Conservation (phyloP, 2,329 filamentous ascomycete genomes). For the Hypoxylon sp. region DNA sequence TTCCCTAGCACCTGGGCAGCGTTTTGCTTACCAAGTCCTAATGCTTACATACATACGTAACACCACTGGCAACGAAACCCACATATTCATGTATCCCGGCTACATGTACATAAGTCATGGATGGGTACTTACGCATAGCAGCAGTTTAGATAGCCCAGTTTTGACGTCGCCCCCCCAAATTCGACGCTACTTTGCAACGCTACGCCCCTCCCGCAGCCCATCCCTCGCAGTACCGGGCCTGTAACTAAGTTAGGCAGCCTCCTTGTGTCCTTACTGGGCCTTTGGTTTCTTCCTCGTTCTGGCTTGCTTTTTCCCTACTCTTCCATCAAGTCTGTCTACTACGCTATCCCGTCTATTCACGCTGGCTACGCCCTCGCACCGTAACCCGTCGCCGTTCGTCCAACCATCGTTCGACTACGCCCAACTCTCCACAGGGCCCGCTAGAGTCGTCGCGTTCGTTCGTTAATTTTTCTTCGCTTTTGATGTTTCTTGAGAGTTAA, state of each 20-base stretch:
- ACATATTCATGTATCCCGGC: slow-evolving; percentile 28
- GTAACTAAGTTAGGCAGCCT: slow-evolving; percentile 37
- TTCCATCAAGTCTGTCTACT: slow-evolving; percentile 28
- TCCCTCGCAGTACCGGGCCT: slow-evolving; percentile 36
- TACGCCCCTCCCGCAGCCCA: slow-evolving; percentile 41
- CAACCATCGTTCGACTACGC: slow-evolving; percentile 48
- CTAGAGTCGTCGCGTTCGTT: slow-evolving; percentile 51
- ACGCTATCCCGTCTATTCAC: slow-evolving; percentile 40
- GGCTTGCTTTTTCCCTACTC: slow-evolving; percentile 38
- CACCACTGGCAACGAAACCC: slow-evolving; percentile 36
- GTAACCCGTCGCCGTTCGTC: slow-evolving; percentile 45
- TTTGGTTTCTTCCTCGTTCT: slow-evolving; percentile 41
- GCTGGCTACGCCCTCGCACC: slow-evolving; percentile 46
- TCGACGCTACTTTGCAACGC: slow-evolving; percentile 29
- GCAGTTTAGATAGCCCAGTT: slow-evolving; percentile 39
- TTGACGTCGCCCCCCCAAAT: slow-evolving; percentile 36
- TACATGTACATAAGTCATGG: too few species aligned
- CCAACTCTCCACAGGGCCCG: slow-evolving; percentile 41
- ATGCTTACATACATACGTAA: slow-evolving; percentile 24
- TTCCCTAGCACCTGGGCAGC: slow-evolving; percentile 9
- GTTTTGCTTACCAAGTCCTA: slow-evolving; percentile 15
- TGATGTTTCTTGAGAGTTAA: slow-evolving; percentile 44
- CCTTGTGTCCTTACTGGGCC: slow-evolving; percentile 18
- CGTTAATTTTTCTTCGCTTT: slow-evolving; percentile 48
- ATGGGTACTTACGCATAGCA: slow-evolving; percentile 37